Base-by-base conservation (phyloP, 257 asterid species). In the Plantago major region DNA sequence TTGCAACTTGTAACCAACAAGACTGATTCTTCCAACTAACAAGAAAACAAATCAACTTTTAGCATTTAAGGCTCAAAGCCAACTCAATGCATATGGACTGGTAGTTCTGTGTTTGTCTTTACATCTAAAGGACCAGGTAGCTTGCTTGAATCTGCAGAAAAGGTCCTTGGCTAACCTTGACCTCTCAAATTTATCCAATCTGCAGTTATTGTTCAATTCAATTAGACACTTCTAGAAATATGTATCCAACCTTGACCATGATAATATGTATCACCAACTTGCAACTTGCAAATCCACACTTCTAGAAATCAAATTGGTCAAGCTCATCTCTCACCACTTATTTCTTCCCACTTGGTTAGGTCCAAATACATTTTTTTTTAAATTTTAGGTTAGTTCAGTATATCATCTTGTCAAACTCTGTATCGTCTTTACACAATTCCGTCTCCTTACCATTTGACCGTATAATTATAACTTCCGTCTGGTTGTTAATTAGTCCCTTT, bases 31-130 rank as follows among this genome's bases (percentile, higher is more conserved):
- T 58, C 30, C 50, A 40, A 54, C 63, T 19, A 58, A 60, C 50
- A 60, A 55, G 28, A 26, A 67, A 62, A 33, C 40, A 33, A 33
- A 22, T 22, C 76, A 76, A 71, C 76, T 76, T 79, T 64, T 76
- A 60, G 69, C 74, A 70, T 67, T 73, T 70, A 76, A 73, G 66
- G 65, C 48, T 45, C 22, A 15, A 46, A 43, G 26, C 26, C 40
- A 33, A 7, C 40, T 4, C 40, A 33, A 33, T 33, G 26, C 26
- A 22, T 22, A 22, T 22, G 26, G 26, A n/a, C n/a, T 22, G 2
- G 26, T 22, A 22, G 26, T 22, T 2, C 2, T 22, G 6, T 33
- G 6, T 33, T 45, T 37, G 55, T 26, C 69, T 5, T 65, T 62
- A 60, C 45, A 49, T 13, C 52, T 17, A 69, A 59, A 54, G 40